Evolutionary conservation across 768 basidiomycete genomes (phyloP).

Genomic region (Coprinopsis marcescibilis): DNA sequence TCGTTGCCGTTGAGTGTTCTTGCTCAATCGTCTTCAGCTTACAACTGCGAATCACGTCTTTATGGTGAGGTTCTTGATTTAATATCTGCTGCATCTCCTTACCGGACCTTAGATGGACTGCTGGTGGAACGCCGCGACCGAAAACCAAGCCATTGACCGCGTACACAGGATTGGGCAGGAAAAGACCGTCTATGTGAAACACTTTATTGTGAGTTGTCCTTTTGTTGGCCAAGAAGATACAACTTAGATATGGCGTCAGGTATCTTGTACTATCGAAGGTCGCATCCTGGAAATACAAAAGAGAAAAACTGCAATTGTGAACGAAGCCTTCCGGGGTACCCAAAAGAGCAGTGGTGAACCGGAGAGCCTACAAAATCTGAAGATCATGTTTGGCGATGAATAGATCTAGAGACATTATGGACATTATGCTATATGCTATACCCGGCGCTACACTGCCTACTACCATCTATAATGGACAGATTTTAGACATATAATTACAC

Average conservation of each 20-base stretch:
- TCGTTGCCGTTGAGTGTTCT: background rate
- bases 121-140: conserved; percentile 86
- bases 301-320: conserved; percentile 81
- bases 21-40: conserved; percentile 33
- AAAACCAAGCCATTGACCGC: conserved; percentile 83
- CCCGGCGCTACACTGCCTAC: background rate
- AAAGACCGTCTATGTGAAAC: conserved; percentile 75
- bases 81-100: background rate
- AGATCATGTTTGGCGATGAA: conserved; percentile 66
- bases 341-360: conserved; percentile 33
- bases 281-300: conserved; percentile 80
- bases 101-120: conserved; percentile 67
- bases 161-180: conserved; percentile 85
- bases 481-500: background rate
- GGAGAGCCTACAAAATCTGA: conserved; percentile 76
- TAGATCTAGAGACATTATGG: background rate
- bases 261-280: conserved; percentile 71
- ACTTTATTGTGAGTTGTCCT: conserved; percentile 62
- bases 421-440: background rate
- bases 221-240: background rate
- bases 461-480: background rate
- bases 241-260: conserved; percentile 29
- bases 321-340: conserved; percentile 71
- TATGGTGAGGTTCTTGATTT: conserved; percentile 47
- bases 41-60: conserved; percentile 83